Evolutionary conservation across 1,284 basidiomycete species (phyloP).

Genomic region (Rhizoctonia solani): DNA sequence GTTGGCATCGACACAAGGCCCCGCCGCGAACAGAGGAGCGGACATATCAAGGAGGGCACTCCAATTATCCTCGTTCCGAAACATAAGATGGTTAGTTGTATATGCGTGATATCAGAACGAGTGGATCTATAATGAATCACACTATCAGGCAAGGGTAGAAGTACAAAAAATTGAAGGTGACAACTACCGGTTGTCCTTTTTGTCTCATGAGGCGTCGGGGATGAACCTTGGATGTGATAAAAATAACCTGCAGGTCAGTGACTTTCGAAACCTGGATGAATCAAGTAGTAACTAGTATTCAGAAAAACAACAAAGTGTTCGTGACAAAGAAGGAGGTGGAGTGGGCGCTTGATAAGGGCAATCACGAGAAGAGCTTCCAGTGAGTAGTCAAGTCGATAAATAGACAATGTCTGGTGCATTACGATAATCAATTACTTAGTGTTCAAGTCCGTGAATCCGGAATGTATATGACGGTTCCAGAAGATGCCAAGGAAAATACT

Average conservation of each 20-base stretch:
- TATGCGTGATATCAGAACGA: background rate
- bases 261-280: background rate
- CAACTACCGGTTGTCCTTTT: background rate
- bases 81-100: background rate
- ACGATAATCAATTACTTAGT: background rate
- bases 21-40: background rate
- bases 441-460: background rate
- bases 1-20: background rate
- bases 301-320: background rate
- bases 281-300: background rate
- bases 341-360: background rate
- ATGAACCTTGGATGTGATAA: background rate
- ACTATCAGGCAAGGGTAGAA: background rate
- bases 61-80: background rate
- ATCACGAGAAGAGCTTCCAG: background rate
- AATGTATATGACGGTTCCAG: background rate
- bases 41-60: background rate
- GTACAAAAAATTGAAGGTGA: background rate
- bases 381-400: background rate
- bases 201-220: background rate
- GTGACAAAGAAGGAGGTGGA: background rate
- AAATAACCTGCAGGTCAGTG: background rate
- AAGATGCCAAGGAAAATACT: background rate
- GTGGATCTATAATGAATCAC: background rate
- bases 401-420: background rate